Conservation (phyloP, 495 filamentous ascomycete genomes). For the Cryomyces minteri region DNA sequence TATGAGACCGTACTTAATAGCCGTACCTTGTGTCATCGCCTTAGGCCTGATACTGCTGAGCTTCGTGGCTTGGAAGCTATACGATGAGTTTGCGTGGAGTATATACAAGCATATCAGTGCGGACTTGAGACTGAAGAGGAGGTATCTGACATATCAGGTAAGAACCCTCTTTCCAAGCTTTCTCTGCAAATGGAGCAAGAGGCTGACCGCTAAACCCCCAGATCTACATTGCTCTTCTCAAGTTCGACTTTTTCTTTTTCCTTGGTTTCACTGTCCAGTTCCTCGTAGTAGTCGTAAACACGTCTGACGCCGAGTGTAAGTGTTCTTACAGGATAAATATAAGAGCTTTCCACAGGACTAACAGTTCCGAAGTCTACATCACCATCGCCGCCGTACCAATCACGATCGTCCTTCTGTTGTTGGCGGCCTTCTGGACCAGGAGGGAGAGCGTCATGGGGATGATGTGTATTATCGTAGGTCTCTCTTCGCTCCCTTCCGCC, state of each 20-base stretch:
- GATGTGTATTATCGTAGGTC: conserved; percentile 48
- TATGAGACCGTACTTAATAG: conserved; percentile 58
- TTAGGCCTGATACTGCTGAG: conserved; percentile 52
- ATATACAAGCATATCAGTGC: conserved; percentile 99
- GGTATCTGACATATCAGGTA: conserved; percentile 94
- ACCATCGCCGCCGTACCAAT: conserved; percentile 80
- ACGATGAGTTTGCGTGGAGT: conserved; percentile 97
- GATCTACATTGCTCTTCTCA: conserved; percentile 95
- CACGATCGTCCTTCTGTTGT: conserved; percentile 70
- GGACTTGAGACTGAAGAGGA: conserved; percentile 88
- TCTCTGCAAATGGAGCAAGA: not conserved
- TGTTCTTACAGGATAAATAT: no score
- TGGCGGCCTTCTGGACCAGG: conserved; percentile 68
- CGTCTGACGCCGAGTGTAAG: conserved; percentile 37
- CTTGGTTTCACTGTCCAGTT: conserved; percentile 96
- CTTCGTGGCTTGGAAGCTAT: conserved; percentile 78
- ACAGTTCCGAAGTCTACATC: conserved; percentile 35
- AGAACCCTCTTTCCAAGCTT: conserved; percentile 6
- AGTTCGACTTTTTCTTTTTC: conserved; percentile 99
- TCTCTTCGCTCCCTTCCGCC: not conserved
- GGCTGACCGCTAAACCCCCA: conserved; percentile 23
- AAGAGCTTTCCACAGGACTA: no score
- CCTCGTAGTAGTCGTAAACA: conserved; percentile 67
- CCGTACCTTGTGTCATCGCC: conserved; percentile 69
- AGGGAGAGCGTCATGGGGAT: conserved; percentile 68